phyloP scores from a whole-genome alignment of 139 green algal genomes.

The Ettlia oleoabundans region DNA sequence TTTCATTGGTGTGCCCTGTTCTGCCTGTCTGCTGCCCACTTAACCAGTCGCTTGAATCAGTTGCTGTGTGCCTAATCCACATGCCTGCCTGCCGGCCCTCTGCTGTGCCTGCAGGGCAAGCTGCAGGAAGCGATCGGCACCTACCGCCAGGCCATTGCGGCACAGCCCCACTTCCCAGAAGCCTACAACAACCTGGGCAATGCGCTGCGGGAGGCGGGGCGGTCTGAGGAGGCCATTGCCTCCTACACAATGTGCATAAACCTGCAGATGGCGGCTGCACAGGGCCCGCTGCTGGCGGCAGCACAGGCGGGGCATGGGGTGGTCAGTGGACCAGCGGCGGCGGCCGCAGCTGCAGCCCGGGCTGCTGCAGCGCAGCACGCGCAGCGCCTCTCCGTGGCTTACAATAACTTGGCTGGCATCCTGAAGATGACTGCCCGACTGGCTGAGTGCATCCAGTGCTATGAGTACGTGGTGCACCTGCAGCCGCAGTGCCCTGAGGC shows the following conservation, averaged over 20 bases:
- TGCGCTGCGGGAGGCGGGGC: conserved; percentile 70
- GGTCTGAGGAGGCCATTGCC: conserved; percentile 69
- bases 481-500: conserved; percentile 71
- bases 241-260: conserved; percentile 85
- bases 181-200: conserved; percentile 91
- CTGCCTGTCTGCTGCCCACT: no score
- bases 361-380: conserved; percentile 47
- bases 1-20: no score
- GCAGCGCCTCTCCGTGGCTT: conserved; percentile 75
- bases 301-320: no score
- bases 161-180: conserved; percentile 79
- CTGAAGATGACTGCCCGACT: conserved; percentile 67
- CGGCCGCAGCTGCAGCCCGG: not conserved
- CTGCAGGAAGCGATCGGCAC: conserved; percentile 67
- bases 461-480: conserved; percentile 80
- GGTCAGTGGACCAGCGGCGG: no score
- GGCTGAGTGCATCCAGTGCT: conserved; percentile 82
- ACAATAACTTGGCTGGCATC: conserved; percentile 85
- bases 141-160: conserved; percentile 72
- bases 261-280: conserved; percentile 56
- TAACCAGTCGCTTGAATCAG: no score
- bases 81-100: not conserved
- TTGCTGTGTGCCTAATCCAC: no score
- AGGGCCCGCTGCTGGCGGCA: conserved; percentile 28
- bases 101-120: conserved; percentile 53